phyloP scores from a whole-genome alignment of 495 filamentous ascomycete species.

The Penicillium turbatum region DNA sequence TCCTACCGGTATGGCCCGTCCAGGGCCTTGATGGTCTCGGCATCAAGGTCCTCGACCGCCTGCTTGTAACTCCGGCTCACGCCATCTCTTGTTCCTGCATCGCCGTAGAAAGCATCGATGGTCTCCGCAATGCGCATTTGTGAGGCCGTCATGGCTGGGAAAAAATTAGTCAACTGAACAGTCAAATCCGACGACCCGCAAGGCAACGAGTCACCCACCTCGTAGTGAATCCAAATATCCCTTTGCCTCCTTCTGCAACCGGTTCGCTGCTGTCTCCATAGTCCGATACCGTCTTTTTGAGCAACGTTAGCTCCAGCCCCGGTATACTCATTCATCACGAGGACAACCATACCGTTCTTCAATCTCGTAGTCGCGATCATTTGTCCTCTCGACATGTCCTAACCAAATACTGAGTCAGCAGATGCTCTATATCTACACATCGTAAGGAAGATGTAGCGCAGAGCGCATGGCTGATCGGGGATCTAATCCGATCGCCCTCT shows the following conservation, averaged over 20 bases:
- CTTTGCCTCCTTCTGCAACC: slow-evolving; percentile 95
- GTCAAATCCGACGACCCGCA: background rate
- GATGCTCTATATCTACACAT: background rate
- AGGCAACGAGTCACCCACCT: slow-evolving; percentile 47
- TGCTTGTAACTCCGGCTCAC: slow-evolving; percentile 96
- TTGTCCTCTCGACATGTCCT: slow-evolving; percentile 97
- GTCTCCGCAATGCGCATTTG: slow-evolving; percentile 99
- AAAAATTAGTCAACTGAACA: background rate
- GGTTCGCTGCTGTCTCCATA: slow-evolving; percentile 88
- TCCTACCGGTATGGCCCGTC: slow-evolving; percentile 89
- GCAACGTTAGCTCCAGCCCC: slow-evolving; percentile 1
- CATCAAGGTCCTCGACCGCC: slow-evolving; percentile 93
- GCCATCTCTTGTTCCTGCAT: slow-evolving; percentile 88
- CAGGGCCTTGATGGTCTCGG: slow-evolving; percentile 95
- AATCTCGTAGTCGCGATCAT: slow-evolving; percentile 97
- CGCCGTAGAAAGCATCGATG: slow-evolving; percentile 98
- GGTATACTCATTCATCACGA: background rate
- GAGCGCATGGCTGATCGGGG: background rate
- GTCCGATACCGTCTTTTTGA: slow-evolving; percentile 79
- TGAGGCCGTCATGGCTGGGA: slow-evolving; percentile 90
- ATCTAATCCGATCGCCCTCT: background rate
- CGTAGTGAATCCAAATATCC: slow-evolving; percentile 93
- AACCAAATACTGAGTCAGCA: slow-evolving; percentile 3
- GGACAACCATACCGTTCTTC: slow-evolving; percentile 69
- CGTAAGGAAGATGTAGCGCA: background rate